Base-by-base conservation (phyloP, 139 green algal genomes). In the Astrephomene gubernaculifera region DNA sequence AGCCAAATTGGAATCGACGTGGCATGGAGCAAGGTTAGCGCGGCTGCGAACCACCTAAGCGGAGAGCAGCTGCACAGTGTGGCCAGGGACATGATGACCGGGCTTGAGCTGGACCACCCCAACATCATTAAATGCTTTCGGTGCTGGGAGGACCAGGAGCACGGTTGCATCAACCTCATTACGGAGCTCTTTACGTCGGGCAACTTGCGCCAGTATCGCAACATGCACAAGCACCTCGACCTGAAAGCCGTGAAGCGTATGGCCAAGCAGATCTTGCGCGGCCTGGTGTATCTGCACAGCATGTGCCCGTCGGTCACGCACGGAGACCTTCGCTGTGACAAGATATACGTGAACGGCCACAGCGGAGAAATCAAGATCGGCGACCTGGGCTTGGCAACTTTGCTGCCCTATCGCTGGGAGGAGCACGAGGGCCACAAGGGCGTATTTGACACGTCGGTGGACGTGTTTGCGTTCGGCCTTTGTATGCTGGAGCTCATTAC, bases 391-490 rank as follows among this genome's bases (percentile, higher is more conserved):
- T 82, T 98, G 60, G 92, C 93, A 2, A 97, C 95, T 49, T 92
- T 99, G 82, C 89, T 96, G 75, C 90, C 95, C 0, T 93, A 93
- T 86, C 87, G 95, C 27, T 95, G 91, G 89, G 85, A 91, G 78
- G 82, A 90, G 35, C 61, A 88, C 64, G 79, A 78, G 24, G 74
- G 33, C 27, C 31, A 78, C n/a, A 69, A 82, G 24, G 54, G 74
- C 29, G 71, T 79, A 44, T 86, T 86, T 41, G 87, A 90, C 74
- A 71, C 74, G 21, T 80, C 86, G 27, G 93, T 96, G 25, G 98
- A 99, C 92, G 97, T 99, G 86, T 98, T 98, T 87, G 95, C 97
- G 22, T 99, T 99, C 89, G 97, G 97, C 25, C 94, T 99, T 85
- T 97, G 96, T 85, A 89, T 99, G 86, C 94, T 99, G 86, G 97